phyloP scores from a whole-genome alignment of 495 filamentous ascomycete genomes.

The Cercophora sp. region DNA sequence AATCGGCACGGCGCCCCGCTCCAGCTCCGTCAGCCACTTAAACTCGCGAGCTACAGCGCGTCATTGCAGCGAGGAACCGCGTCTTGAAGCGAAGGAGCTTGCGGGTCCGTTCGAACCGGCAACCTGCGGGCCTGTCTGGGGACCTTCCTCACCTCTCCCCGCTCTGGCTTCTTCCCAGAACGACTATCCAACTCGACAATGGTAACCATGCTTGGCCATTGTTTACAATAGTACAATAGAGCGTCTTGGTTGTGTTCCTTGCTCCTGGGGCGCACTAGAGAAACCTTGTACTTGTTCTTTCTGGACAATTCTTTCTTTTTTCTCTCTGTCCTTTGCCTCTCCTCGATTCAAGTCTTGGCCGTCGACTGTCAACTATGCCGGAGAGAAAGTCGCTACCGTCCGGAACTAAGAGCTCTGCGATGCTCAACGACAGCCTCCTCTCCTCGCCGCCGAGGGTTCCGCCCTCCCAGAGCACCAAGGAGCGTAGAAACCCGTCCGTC shows the following conservation, averaged over 20 bases:
- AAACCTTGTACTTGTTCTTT: no score
- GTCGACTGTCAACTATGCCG: not conserved
- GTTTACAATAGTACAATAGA: not conserved
- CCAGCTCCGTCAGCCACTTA: slow-evolving; percentile 12
- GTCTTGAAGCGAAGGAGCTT: slow-evolving; percentile 13
- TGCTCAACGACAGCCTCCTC: slow-evolving; percentile 23
- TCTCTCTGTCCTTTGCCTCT: not conserved
- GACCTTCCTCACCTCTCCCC: slow-evolving; percentile 5
- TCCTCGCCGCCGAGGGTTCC: slow-evolving; percentile 35
- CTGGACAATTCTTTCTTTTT: not conserved
- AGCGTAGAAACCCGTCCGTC: slow-evolving; percentile 51
- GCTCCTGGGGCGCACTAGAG: no score
- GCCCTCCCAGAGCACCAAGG: slow-evolving; percentile 34
- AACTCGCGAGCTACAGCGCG: slow-evolving; percentile 16
- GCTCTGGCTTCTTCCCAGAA: no score
- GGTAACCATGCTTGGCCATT: not conserved
- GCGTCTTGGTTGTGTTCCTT: not conserved
- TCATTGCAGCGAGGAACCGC: slow-evolving; percentile 26
- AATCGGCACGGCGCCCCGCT: not conserved
- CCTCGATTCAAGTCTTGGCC: not conserved
- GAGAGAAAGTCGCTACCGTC: slow-evolving; percentile 24
- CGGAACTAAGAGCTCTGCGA: slow-evolving; percentile 22
- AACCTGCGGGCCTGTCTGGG: not conserved
- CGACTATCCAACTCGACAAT: no score
- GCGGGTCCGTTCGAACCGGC: not conserved